phyloP scores from a whole-genome alignment of 352 stramenopile species.

The Blastocystis hominis region DNA sequence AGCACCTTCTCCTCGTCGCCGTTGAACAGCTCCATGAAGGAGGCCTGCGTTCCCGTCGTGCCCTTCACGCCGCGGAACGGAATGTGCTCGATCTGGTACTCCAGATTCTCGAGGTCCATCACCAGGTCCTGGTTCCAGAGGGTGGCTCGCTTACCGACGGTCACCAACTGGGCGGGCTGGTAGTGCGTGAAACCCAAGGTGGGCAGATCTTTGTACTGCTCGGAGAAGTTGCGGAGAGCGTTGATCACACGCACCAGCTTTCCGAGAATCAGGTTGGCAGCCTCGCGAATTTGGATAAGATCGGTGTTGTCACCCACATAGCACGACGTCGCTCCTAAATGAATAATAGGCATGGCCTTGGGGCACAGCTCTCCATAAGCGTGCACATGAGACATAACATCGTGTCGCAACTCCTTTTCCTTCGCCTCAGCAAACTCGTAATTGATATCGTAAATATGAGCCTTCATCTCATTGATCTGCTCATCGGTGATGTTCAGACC shows the following conservation, averaged over 20 bases:
- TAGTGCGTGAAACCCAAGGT: constrained; percentile 98
- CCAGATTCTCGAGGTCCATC: constrained; percentile 86
- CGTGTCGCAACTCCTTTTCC: constrained; percentile 94
- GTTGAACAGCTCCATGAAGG: constrained; percentile 95
- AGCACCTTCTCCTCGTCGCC: constrained; percentile 97
- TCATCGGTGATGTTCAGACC: constrained; percentile 89
- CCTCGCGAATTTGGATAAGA: constrained; percentile 91
- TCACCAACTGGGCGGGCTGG: constrained; percentile 94
- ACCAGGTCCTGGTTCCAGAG: constrained; percentile 95
- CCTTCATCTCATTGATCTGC: constrained; percentile 88
- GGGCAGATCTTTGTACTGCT: constrained; percentile 85
- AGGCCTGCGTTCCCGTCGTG: constrained; percentile 93
- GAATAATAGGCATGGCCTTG: constrained; percentile 92
- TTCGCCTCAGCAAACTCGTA: constrained; percentile 90
- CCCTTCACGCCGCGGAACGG: constrained; percentile 94
- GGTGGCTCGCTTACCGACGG: constrained; percentile 88
- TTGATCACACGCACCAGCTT: constrained; percentile 92
- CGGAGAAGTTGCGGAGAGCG: constrained; percentile 83
- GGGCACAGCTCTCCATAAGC: constrained; percentile 88
- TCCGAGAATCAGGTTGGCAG: constrained; percentile 82
- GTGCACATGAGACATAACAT: constrained; percentile 98
- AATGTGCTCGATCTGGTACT: constrained; percentile 84
- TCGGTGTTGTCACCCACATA: constrained; percentile 98
- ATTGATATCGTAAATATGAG: constrained; percentile 89
- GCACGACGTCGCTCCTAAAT: constrained; percentile 91